Conservation (phyloP, 2,329 filamentous ascomycete genomes). For the Xylaria sp. region DNA sequence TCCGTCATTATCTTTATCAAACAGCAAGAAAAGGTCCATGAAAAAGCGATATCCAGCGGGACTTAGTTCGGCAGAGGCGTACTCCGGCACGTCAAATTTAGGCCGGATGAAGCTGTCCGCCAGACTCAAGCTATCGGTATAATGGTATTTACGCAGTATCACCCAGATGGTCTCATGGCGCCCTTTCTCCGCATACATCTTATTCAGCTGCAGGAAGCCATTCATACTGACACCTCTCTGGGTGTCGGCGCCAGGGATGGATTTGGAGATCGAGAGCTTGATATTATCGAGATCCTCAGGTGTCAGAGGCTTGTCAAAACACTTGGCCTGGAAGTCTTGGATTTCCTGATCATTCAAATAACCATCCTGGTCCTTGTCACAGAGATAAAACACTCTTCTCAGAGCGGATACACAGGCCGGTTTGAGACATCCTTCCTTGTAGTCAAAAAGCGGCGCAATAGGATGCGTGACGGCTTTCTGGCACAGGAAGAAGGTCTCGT, state of each 20-base stretch:
- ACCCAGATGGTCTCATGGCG: slow-evolving; percentile 98
- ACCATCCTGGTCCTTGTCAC: slow-evolving; percentile 93
- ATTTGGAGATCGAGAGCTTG: slow-evolving; percentile 75
- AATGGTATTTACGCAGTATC: slow-evolving; percentile 89
- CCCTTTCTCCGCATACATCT: slow-evolving; percentile 93
- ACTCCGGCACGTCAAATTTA: slow-evolving; percentile 89
- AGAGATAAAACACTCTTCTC: slow-evolving; percentile 88
- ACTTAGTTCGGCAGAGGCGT: slow-evolving; percentile 87
- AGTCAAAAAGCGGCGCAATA: slow-evolving; percentile 92
- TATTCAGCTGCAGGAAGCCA: slow-evolving; percentile 87
- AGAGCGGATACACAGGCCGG: slow-evolving; percentile 82
- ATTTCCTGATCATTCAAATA: slow-evolving; percentile 87
- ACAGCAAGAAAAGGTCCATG: slow-evolving; percentile 89
- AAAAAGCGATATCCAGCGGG: slow-evolving; percentile 96
- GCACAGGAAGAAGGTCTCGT: slow-evolving; percentile 94
- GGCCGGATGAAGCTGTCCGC: slow-evolving; percentile 89
- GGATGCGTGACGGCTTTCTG: slow-evolving; percentile 98
- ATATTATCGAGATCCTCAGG: slow-evolving; percentile 83
- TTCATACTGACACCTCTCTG: slow-evolving; percentile 71
- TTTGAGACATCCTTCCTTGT: slow-evolving; percentile 85
- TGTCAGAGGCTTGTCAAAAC: slow-evolving; percentile 82
- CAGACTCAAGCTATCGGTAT: slow-evolving; percentile 89
- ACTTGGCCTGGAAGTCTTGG: slow-evolving; percentile 82
- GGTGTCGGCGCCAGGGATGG: slow-evolving; percentile 56
- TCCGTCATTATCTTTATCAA: slow-evolving; percentile 96